Percentiles rank a stretch among this genome's conserved stretches.
Conservation (phyloP, 2,329 filamentous ascomycete genomes). For the Thermothelomyces thermophilus region DNA sequence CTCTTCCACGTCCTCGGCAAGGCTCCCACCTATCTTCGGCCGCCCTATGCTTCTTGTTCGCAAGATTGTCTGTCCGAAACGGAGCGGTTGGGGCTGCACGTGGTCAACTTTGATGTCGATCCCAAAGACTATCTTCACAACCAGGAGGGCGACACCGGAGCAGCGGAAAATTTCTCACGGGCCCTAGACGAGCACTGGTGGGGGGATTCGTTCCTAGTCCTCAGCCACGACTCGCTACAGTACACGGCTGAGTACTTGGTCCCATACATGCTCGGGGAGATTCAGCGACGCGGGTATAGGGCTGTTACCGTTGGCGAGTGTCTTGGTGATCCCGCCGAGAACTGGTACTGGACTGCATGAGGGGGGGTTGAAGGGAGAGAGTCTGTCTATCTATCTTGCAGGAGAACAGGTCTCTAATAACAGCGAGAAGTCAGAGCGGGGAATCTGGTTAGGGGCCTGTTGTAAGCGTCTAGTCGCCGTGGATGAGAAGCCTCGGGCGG, state of each 20-base stretch:
- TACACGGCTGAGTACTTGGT: slow-evolving; percentile 31
- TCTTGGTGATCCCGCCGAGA: slow-evolving; percentile 39
- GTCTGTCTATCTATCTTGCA: too few species aligned
- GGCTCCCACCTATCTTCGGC: slow-evolving; percentile 34
- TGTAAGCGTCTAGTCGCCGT: not conserved
- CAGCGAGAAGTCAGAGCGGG: not conserved
- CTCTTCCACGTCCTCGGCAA: slow-evolving; percentile 30
- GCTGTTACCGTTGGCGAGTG: slow-evolving; percentile 53
- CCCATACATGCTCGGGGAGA: slow-evolving; percentile 37
- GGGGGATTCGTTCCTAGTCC: slow-evolving; percentile 37
- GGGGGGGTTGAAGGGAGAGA: not conserved
- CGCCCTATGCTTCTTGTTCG: slow-evolving; percentile 28
- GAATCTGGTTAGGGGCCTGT: not conserved
- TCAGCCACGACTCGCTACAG: slow-evolving; percentile 38
- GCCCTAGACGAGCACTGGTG: slow-evolving; percentile 28
- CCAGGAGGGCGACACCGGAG: slow-evolving; percentile 34
- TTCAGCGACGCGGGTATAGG: slow-evolving; percentile 37
- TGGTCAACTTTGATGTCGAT: slow-evolving; percentile 44
- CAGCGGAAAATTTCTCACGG: slow-evolving; percentile 38
- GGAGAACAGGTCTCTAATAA: not conserved
- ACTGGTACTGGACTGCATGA: slow-evolving; percentile 20
- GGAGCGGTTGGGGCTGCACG: slow-evolving; percentile 35
- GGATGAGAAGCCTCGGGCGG: not conserved
- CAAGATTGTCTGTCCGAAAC: slow-evolving; percentile 20
- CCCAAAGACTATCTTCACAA: slow-evolving; percentile 44